Base-by-base conservation (phyloP, 352 stramenopile genomes). In the Pythium plurisporium region DNA sequence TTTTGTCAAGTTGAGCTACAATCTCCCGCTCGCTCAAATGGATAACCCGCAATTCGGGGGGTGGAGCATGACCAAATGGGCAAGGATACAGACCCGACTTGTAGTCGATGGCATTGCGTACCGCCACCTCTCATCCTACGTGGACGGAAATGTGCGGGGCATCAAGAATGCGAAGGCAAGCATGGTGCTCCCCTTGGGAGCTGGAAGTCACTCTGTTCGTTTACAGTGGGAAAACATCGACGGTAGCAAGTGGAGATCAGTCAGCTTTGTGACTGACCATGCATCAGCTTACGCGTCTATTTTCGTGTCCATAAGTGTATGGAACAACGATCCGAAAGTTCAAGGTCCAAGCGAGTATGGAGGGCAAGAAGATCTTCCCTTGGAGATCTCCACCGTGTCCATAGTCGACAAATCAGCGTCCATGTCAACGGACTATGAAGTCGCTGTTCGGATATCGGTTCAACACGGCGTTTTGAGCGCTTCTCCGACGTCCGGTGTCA, bases 161-260 rank as follows among this genome's bases (percentile, higher is more conserved):
- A 88, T 89, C 23, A 87, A 90, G 61, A 77, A 87, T 59, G 69
- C 78, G 25, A 76, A 56, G 50, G 82, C 82, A 15, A 90, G 58
- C 33, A 89, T 92, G 72, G 66, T 86, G 30, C 40, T 92, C 0
- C 65, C 69, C 1, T 64, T 92, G 0, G 65, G 69, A 44, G 76
- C 64, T 19, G 82, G 82, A 6, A 82, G 60, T 6, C 82, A 92
- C 57, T 82, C 72, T 29, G 72, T 70, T 14, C 74, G 79, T 41
- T 47, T 92, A 2, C 82, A 90, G 44, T 92, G 82, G 82, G 71
- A 92, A 65, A 90, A 88, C 26, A 69, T 89, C 0, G 79, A 89
- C 45, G 76, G 76, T 17, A 87, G 51, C 51, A 69, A 73, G 27
- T 91, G 82, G 82, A 71, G 59, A 23, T 69, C 73, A 8, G 82